Evolutionary conservation across 1,139 yeast genomes (phyloP), one percentile per base, ranked within the genome.

Genomic region (Sugiyamaella neomexicana): DNA sequence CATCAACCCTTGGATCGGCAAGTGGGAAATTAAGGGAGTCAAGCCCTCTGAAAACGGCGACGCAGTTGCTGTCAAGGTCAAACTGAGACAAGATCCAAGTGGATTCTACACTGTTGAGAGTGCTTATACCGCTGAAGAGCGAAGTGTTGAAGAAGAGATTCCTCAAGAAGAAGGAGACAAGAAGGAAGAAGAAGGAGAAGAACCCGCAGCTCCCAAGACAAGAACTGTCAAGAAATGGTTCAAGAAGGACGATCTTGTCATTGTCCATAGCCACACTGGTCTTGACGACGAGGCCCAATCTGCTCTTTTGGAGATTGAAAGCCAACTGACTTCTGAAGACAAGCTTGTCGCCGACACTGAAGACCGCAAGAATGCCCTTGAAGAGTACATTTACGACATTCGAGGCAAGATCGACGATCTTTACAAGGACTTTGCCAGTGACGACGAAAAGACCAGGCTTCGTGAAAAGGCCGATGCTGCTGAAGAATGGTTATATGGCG

Each of bases 401-500:
- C 89, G 99, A 80, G 96, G 96, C 72, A 93, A 95, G 80, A 81
- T 95, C 69, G 97, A 91, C 59, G 99, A 90, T 56, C 85, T 85
- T 70, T 93, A 91, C 74, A 81, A 89, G 65, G 85, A 80, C 64
- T 93, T 91, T 71, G 97, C 98, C 60, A 80, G 86, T 62, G 95
- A 86, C 58, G 90, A 83, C 68, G 99, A 93, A 80, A 93, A 91
- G 82, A 77, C 78, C 64, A 87, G 81, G 72, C 81, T 93, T 70
- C 73, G 80, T 56, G 87, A 78, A 58, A 80, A 86, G 80, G 82
- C 93, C 72, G 72, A 80, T 70, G 88, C 86, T 73, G 83, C 98
- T 63, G 99, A 95, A 80, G 97, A 93, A 72, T 93, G 99, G 99
- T 82, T 93, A 70, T 95, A 93, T 75, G 96, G 88, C 60, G 99